These are phyloP conservation scores for Xylariaceae sp. DNA, from an alignment of 2,329 filamentous ascomycete species.

Conservation along the genomic window DNA sequence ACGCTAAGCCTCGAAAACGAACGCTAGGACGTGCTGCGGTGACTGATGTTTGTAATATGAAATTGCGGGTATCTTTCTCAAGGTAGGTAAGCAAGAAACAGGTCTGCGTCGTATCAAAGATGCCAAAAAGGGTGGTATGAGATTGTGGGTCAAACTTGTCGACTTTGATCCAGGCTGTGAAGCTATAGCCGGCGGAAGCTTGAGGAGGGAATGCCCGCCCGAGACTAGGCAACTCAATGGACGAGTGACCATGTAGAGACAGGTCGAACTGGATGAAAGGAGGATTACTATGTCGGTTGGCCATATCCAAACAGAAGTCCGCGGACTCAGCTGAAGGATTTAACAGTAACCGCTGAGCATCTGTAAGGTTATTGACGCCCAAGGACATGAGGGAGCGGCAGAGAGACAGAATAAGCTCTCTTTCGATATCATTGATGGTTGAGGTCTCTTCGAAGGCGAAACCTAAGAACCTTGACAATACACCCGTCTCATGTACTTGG, in stretches of 20 bases:
- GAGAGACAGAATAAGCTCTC: conserved; percentile 59
- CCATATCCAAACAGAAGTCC: conserved; percentile 70
- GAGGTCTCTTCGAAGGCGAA: conserved; percentile 56
- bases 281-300: conserved; percentile 72
- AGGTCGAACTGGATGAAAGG: conserved; percentile 93
- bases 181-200: conserved; percentile 79
- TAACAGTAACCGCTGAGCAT: conserved; percentile 71
- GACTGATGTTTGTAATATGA: conserved; percentile 95
- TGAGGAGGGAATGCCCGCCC: conserved; percentile 81
- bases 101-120: conserved; percentile 86
- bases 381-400: conserved; percentile 69
- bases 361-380: conserved; percentile 76
- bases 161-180: conserved; percentile 84
- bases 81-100: conserved; percentile 94
- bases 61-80: conserved; percentile 87
- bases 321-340: conserved; percentile 53
- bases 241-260: conserved; percentile 81
- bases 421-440: conserved; percentile 54
- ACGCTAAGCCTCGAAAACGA: conserved; percentile 80
- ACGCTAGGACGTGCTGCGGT: conserved; percentile 83
- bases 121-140: conserved; percentile 94
- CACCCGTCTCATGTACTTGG: conserved; percentile 69
- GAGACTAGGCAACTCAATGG: conserved; percentile 84
- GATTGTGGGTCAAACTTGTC: conserved; percentile 80
- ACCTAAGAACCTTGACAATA: conserved; percentile 64